Percentiles rank a stretch among this genome's conserved stretches.
Evolutionary conservation across 371 early-diverging fungal genomes (phyloP).

Genomic region (Mortierella sp.): DNA sequence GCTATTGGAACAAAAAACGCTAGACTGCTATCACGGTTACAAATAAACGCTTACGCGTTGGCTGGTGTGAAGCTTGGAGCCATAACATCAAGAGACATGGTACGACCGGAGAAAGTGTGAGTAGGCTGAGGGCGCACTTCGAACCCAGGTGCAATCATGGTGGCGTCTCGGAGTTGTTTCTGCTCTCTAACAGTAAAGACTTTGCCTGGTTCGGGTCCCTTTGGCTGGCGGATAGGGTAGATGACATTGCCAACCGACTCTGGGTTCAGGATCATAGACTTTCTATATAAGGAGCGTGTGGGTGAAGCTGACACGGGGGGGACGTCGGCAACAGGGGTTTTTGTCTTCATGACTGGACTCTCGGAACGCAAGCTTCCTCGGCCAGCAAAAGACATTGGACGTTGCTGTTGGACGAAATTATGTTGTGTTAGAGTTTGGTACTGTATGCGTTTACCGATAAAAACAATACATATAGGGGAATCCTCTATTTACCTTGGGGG

Average conservation of each 20-base stretch:
- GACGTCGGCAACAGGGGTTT: conserved; percentile 20
- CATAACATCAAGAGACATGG: conserved; percentile 38
- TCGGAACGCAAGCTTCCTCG: conserved; percentile 47
- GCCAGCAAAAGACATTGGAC: conserved; percentile 55
- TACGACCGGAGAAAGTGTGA: conserved; percentile 30
- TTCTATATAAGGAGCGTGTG: conserved; percentile 48
- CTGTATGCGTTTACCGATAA: neutral
- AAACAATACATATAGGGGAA: neutral
- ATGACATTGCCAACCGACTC: conserved; percentile 52
- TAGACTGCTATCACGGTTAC: neutral
- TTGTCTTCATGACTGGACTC: conserved; percentile 39
- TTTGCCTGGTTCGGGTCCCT: conserved; percentile 71
- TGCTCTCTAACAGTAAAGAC: conserved; percentile 61
- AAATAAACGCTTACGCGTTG: neutral
- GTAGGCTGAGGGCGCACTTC: conserved; percentile 25
- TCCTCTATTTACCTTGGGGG: conserved; percentile 29
- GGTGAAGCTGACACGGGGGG: conserved; percentile 30
- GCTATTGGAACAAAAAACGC: neutral
- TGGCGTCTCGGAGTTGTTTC: conserved; percentile 53
- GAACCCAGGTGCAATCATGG: conserved; percentile 48
- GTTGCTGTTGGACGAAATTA: conserved; percentile 29
- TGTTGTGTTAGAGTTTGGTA: conserved; percentile 10
- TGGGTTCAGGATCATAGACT: conserved; percentile 47
- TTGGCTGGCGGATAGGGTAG: conserved; percentile 73
- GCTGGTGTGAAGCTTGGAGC: conserved; percentile 49